Base-by-base conservation (phyloP, 805 yeast species). In the Yarrowia sp. region DNA sequence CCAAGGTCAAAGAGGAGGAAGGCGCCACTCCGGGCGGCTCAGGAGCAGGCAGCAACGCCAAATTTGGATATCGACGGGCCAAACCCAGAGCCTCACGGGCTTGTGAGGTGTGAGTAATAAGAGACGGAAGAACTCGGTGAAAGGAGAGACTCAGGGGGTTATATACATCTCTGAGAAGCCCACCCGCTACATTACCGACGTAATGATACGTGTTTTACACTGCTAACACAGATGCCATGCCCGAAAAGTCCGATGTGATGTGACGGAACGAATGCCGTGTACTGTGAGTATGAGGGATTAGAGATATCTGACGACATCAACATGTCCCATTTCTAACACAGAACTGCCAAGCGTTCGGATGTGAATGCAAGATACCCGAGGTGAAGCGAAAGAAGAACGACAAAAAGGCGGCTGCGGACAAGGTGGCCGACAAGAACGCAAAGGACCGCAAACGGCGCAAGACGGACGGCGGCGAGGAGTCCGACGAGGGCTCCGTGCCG, bases 211-310 rank as follows among this genome's bases (percentile, higher is more conserved):
- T 24, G 30, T 24, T 24, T n/a, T 24, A 24, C 30, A 24, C 7
- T 9, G 15, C 63, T 56, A 56, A 30, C 67, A 17, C 44, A 71
- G 72, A 78, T 90, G 95, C 74, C 86, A 91, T 67, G 83, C 88
- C 9, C 80, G 95, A 42, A 90, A 90, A 73, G 95, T 90, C n/a
- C 83, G 92, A 42, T 90, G 96, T 77, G 80, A 78, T 68, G 80
- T 78, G 68, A 88, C 81, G 14, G 75, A 76, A 40, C 83, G 79
- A 67, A 80, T 81, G 73, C 90, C 89, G 0, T 86, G 90, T 73
- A 84, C 92, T 24, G 77, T 75, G 70, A 38, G 77, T 73, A 55
- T 55, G 24, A 33, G 38, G 38, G 38, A 36, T 36, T 36, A 10
- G 38, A 33, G 36, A 33, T 33, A 9, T 9, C n/a, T n/a, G n/a